A percentile compares a stretch with the other conserved stretches of the same genome.
Conservation (phyloP, 2,329 filamentous ascomycete genomes). For the Sporothrix mexicana region DNA sequence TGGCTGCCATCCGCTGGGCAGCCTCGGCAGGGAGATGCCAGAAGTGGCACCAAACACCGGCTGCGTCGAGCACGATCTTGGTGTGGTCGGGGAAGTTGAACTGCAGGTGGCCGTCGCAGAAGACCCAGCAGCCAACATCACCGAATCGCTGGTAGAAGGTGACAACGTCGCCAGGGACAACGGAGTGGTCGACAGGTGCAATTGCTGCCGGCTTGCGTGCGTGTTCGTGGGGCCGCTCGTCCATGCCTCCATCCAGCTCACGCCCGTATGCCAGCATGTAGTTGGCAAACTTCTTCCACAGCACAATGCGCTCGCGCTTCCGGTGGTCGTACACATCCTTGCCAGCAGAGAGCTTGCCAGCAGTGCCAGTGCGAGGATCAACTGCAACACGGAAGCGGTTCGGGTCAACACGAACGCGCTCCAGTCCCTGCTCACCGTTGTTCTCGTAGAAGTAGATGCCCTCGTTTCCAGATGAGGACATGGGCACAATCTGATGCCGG, state of each 20-base stretch:
- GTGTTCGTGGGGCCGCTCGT: constrained; percentile 34
- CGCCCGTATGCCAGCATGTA: constrained; percentile 77
- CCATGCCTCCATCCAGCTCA: constrained; percentile 63
- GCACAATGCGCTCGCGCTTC: constrained; percentile 68
- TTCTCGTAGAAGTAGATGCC: constrained; percentile 78
- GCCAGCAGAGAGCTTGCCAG: constrained; percentile 65
- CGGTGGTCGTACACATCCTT: constrained; percentile 69
- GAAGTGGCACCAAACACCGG: constrained; percentile 78
- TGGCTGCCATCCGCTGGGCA: constrained; percentile 66
- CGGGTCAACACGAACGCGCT: constrained; percentile 67
- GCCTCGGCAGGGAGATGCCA: constrained; percentile 77
- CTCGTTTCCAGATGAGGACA: constrained; percentile 41
- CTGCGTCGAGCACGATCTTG: constrained; percentile 77
- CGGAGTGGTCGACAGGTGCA: constrained; percentile 44
- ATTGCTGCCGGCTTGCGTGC: constrained; percentile 55
- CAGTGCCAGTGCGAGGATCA: constrained; percentile 60
- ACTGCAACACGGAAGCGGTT: constrained; percentile 64
- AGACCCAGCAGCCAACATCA: constrained; percentile 81
- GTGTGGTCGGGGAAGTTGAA: constrained; percentile 91
- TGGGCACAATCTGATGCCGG: constrained; percentile 67
- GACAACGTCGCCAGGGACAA: constrained; percentile 64
- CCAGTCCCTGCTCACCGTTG: constrained; percentile 67
- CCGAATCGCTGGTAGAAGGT: constrained; percentile 83
- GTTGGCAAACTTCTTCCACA: constrained; percentile 77
- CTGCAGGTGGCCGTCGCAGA: constrained; percentile 77